Base-by-base conservation (phyloP, 768 basidiomycete genomes). In the Boletus reticulatus region DNA sequence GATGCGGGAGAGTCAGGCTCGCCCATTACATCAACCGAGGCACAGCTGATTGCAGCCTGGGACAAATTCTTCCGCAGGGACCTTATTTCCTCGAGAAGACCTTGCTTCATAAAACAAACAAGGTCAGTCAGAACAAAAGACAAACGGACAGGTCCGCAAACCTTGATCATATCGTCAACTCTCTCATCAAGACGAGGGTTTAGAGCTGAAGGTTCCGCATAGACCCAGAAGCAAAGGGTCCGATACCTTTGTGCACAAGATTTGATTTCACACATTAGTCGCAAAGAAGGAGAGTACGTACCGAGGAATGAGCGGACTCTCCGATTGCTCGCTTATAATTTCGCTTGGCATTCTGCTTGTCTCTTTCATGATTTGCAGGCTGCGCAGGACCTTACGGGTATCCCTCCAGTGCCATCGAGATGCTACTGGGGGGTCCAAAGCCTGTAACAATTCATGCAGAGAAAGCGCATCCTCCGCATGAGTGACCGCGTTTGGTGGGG, bases 401-500 rank as follows among this genome's bases (percentile, higher is more conserved):
- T 99, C 97, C 59, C 79, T 81, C 96, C 96, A 98, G 68, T 99
- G 97, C 96, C 96, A 98, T 58, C 94, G 77, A 31, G 78, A 78
- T 1, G 89, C 92, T 43, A 93, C 83, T 0, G 67, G 61, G 0
- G 84, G 85, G 63, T 98, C 97, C 6, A 98, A 77, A 4, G 74
- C 66, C 10, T 73, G 71, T 19, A 99, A 74, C 13, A 98, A 75
- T 11, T 69, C 73, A 65, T 94, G 82, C 17, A 97, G 72, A n/a
- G 76, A 68, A 47, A 88, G 78, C 1, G 89, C 85, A 9, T 72
- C 71, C 11, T 82, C 78, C 1, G 84, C 83, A 57, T 85, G 74
- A 1, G 69, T 67, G 44, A 75, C 72, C 2, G 88, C 87, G 6
- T 78, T 79, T 4, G 86, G 83, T 0, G 84, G 78, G 14, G 78